A percentile compares a stretch with the other conserved stretches of the same genome.
Conservation (phyloP, 805 yeast genomes). For the Starmerella davenportii region DNA sequence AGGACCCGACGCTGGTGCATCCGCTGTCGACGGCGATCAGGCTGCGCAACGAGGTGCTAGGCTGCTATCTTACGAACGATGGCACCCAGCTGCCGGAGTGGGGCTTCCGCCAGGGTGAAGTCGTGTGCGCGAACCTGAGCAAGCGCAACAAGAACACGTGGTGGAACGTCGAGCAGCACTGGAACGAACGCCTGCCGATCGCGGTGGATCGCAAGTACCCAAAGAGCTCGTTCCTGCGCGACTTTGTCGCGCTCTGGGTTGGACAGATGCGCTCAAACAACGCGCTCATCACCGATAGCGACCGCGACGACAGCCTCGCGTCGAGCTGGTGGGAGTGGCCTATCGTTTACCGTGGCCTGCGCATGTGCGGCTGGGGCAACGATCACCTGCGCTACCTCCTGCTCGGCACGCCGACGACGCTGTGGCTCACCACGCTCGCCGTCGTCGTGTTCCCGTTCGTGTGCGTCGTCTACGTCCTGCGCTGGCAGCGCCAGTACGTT, state of each 20-base stretch:
- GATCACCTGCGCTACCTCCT: slow-evolving; percentile 41
- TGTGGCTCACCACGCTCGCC: slow-evolving; percentile 36
- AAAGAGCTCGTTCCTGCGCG: slow-evolving; percentile 40
- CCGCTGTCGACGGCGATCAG: slow-evolving; percentile 55
- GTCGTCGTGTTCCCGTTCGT: slow-evolving; percentile 28
- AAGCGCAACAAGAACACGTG: slow-evolving; percentile 44
- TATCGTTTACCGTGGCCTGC: slow-evolving; percentile 41
- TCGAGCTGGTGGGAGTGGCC: slow-evolving; percentile 81
- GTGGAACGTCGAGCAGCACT: slow-evolving; percentile 69
- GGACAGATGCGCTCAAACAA: slow-evolving; percentile 77
- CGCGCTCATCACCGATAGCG: slow-evolving; percentile 60
- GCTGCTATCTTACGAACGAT: slow-evolving; percentile 85
- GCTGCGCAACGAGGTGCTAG: slow-evolving; percentile 64
- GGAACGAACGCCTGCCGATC: slow-evolving; percentile 31
- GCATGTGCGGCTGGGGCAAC: slow-evolving; percentile 60
- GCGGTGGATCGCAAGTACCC: slow-evolving; percentile 28
- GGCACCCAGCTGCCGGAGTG: slow-evolving; percentile 80
- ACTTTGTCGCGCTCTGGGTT: slow-evolving; percentile 51
- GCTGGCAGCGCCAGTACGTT: slow-evolving; percentile 46
- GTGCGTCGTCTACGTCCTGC: slow-evolving; percentile 25
- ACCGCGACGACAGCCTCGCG: slow-evolving; percentile 53
- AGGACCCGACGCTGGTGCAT: slow-evolving; percentile 36
- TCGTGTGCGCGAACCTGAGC: slow-evolving; percentile 45
- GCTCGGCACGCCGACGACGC: slow-evolving; percentile 45
- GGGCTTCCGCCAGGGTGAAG: slow-evolving; percentile 96